A percentile compares a stretch with the other conserved stretches of the same genome.
These are phyloP conservation scores for Xerocomus potaroensis DNA, from an alignment of 768 basidiomycete genomes.

Conservation along the genomic window DNA sequence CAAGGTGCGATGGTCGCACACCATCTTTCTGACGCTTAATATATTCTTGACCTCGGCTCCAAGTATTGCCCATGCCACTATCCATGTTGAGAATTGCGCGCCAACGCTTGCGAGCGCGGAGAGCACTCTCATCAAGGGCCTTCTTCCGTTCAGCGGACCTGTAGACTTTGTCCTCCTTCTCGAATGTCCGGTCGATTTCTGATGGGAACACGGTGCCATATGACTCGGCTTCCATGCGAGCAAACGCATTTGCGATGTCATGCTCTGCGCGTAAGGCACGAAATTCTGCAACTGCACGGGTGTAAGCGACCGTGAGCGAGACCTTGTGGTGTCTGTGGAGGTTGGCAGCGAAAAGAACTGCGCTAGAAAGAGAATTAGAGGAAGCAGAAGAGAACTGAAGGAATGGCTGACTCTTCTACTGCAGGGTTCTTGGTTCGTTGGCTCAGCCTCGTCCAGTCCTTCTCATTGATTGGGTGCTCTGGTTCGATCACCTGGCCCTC, in stretches of 20 bases:
- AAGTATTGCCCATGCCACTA: conserved; percentile 41
- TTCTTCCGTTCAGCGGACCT: conserved; percentile 55
- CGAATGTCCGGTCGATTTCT: conserved; percentile 58
- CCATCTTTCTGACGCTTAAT: conserved; percentile 69
- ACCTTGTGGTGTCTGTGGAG: conserved; percentile 61
- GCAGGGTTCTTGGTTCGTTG: conserved; percentile 81
- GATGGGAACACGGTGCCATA: conserved; percentile 66
- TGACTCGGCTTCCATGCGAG: conserved; percentile 73
- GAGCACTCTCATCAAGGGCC: conserved; percentile 54
- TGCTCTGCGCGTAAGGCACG: conserved; percentile 83
- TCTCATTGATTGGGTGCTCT: conserved; percentile 53
- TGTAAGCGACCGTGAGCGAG: conserved; percentile 78
- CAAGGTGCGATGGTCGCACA: conserved; percentile 61
- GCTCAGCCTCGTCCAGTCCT: conserved; percentile 70
- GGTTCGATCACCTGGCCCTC: conserved; percentile 61
- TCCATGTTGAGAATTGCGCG: conserved; percentile 54
- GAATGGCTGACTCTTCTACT: conserved; percentile 78
- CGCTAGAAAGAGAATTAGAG: conserved; percentile 43
- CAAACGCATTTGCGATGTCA: conserved; percentile 70
- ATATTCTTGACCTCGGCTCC: conserved; percentile 75
- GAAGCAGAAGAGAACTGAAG: not conserved
- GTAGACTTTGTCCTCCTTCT: conserved; percentile 57
- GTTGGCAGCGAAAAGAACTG: conserved; percentile 74
- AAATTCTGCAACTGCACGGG: conserved; percentile 76
- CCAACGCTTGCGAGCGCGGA: conserved; percentile 73